phyloP scores from a whole-genome alignment of 2,329 filamentous ascomycete genomes.

The Cadophora sp. region DNA sequence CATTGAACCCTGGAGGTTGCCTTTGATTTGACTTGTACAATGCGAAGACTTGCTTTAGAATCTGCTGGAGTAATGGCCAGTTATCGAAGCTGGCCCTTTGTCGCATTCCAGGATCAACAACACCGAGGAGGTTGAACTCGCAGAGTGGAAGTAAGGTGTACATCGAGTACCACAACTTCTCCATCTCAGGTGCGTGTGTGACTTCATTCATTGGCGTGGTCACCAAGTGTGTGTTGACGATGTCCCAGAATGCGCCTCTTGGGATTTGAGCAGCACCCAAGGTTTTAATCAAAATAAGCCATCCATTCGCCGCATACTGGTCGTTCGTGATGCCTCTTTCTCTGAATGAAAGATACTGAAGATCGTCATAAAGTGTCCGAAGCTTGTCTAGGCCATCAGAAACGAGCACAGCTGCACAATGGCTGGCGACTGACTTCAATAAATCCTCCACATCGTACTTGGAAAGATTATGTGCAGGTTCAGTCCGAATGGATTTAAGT shows the following conservation, averaged over 20 bases:
- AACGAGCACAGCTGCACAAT: conserved; percentile 50
- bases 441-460: conserved; percentile 55
- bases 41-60: conserved; percentile 63
- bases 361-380: conserved; percentile 53
- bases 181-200: conserved; percentile 55
- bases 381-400: conserved; percentile 52
- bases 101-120: conserved; percentile 51
- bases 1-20: conserved; percentile 68
- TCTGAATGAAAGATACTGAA: conserved; percentile 53
- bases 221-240: conserved; percentile 54
- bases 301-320: conserved; percentile 55
- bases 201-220: conserved; percentile 45
- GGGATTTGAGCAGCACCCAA: conserved; percentile 58
- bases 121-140: conserved; percentile 63
- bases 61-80: conserved; percentile 64
- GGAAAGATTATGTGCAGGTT: conserved; percentile 18
- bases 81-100: conserved; percentile 56
- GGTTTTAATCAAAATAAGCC: conserved; percentile 63
- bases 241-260: conserved; percentile 65
- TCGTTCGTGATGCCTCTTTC: conserved; percentile 60
- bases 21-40: conserved; percentile 61
- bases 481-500: conserved; percentile 50
- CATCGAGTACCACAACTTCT: conserved; percentile 62
- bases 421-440: conserved; percentile 51
- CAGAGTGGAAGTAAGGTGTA: conserved; percentile 67